Percentiles rank a stretch among this genome's conserved stretches.
These are phyloP conservation scores for Hyphodiscus hymeniophilus DNA, from an alignment of 495 filamentous ascomycete species.

Conservation along the genomic window DNA sequence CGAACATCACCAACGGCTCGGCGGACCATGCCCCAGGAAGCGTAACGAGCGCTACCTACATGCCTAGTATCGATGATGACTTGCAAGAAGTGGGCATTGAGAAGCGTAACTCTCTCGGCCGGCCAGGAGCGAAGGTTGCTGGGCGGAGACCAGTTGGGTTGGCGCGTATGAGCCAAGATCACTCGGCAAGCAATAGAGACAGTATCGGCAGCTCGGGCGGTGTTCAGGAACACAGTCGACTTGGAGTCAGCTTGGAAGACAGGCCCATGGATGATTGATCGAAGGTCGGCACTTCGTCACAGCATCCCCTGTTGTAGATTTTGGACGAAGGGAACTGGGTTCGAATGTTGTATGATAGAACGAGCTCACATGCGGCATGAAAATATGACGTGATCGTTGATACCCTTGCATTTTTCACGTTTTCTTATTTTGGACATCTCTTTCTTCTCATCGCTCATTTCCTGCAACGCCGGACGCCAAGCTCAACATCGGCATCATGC, in stretches of 20 bases:
- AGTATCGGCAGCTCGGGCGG: slow-evolving; percentile 24
- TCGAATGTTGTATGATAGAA: background rate
- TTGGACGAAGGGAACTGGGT: background rate
- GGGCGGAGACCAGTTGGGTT: slow-evolving; percentile 24
- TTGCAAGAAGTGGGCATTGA: slow-evolving; percentile 27
- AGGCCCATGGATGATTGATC: slow-evolving; percentile 73
- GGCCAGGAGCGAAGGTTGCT: slow-evolving; percentile 28
- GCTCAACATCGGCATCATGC: too few species aligned
- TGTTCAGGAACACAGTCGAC: slow-evolving; percentile 16
- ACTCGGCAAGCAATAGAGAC: slow-evolving; percentile 34
- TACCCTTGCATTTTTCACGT: slow-evolving; percentile 10
- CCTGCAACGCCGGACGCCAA: too few species aligned
- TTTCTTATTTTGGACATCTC: too few species aligned
- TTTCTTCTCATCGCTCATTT: too few species aligned
- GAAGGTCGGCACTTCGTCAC: background rate
- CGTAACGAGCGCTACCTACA: slow-evolving; percentile 16
- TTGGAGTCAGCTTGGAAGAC: slow-evolving; percentile 73
- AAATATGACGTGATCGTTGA: slow-evolving; percentile 9
- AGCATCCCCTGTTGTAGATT: background rate
- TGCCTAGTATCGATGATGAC: slow-evolving; percentile 19
- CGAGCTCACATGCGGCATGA: background rate
- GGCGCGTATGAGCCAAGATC: slow-evolving; percentile 28
- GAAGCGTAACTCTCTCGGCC: slow-evolving; percentile 44
- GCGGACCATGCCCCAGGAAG: slow-evolving; percentile 11
- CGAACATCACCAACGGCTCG: slow-evolving; percentile 30